phyloP scores from a whole-genome alignment of 176 grass and related monocot genomes.

The Aegilops bicornis region DNA sequence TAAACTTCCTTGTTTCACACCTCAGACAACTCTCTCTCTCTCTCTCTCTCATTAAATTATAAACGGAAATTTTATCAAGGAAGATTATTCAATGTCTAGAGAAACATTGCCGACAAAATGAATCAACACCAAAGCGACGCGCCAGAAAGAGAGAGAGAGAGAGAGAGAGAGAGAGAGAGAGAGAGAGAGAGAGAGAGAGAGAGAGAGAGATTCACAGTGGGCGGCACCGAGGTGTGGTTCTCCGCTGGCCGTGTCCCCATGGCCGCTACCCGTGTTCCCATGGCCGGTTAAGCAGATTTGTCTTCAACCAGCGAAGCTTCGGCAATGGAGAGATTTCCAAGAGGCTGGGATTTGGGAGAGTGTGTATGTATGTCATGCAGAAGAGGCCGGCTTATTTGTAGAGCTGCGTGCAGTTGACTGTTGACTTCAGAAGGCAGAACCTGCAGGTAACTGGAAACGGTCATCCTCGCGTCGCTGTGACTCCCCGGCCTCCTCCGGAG shows the following conservation, averaged over 20 bases:
- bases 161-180: no score
- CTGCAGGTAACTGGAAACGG: neutral
- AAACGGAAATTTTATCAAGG: no score
- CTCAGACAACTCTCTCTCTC: no score
- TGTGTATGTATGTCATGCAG: neutral
- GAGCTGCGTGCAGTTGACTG: neutral
- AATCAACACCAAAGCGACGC: no score
- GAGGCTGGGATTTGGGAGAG: neutral
- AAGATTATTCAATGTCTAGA: no score
- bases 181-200: no score
- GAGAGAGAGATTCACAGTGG: no score
- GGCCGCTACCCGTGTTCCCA: neutral
- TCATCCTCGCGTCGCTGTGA: neutral
- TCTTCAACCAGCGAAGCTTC: neutral
- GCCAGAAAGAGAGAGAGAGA: no score
- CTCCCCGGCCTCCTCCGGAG: neutral
- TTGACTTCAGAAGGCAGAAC: neutral
- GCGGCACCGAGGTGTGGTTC: neutral
- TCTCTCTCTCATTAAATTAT: no score
- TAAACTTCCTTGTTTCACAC: neutral
- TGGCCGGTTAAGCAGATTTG: neutral
- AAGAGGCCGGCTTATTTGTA: neutral
- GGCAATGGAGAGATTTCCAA: neutral
- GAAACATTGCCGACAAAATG: no score
- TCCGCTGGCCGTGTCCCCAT: neutral